phyloP scores from a whole-genome alignment of 768 basidiomycete species.

The Leucocoprinus sp. region DNA sequence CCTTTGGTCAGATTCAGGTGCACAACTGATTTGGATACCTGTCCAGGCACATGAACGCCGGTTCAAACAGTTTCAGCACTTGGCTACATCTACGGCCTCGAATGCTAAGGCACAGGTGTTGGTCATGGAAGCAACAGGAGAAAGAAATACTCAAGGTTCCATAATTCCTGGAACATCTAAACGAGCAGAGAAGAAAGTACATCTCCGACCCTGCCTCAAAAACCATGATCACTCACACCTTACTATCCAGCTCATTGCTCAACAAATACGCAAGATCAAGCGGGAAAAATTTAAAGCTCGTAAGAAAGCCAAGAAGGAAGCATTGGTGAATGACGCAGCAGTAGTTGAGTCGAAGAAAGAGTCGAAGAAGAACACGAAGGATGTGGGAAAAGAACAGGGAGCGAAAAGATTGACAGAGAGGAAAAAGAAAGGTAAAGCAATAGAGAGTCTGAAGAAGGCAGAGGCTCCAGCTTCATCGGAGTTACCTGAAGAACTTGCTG shows the following conservation, averaged over 20 bases:
- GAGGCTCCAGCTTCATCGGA: background rate
- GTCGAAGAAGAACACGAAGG: background rate
- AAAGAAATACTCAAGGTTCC: conserved; percentile 20
- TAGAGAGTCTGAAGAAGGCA: too few species aligned
- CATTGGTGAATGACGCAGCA: background rate
- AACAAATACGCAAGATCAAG: conserved; percentile 34
- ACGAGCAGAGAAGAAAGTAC: conserved; percentile 55
- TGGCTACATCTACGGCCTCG: conserved; percentile 32
- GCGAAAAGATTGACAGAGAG: background rate
- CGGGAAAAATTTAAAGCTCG: conserved; percentile 43
- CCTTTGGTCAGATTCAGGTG: conserved; percentile 10
- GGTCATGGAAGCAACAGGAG: conserved; percentile 20
- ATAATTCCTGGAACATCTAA: conserved; percentile 35
- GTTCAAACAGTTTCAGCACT: conserved; percentile 38
- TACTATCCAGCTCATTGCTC: conserved; percentile 36
- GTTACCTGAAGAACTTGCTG: background rate
- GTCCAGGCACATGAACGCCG: conserved; percentile 59
- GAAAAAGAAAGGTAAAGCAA: too few species aligned
- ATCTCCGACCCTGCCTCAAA: conserved; percentile 10
- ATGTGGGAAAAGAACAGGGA: background rate
- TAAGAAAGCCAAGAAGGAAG: conserved; percentile 28
- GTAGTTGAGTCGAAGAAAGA: background rate
- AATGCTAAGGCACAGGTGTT: conserved; percentile 42
- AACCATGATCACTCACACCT: background rate
- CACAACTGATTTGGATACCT: conserved; percentile 2